Percentiles rank a stretch among this genome's conserved stretches.
Conservation (phyloP, 192 early-diverging fungal genomes). For the Gaertneriomyces sp. region DNA sequence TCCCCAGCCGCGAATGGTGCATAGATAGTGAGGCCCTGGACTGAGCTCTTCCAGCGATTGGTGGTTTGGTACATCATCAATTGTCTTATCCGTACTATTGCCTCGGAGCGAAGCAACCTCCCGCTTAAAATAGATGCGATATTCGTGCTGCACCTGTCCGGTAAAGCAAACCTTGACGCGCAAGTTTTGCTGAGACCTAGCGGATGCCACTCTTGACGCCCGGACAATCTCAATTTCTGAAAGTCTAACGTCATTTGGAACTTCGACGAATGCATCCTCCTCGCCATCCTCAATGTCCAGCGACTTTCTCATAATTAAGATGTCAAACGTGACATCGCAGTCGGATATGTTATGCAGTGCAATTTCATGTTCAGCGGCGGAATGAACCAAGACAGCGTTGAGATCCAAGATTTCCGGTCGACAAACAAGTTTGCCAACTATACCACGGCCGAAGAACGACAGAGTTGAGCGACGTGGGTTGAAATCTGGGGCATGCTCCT, state of each 20-base stretch:
- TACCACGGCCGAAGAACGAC: constrained; percentile 44
- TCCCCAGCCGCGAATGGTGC: constrained; percentile 40
- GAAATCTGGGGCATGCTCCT: constrained; percentile 17
- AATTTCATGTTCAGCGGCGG: constrained; percentile 46
- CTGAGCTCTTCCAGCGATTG: no score
- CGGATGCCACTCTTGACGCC: constrained; percentile 29
- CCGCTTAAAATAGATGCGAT: constrained; percentile 37
- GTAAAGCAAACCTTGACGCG: constrained; percentile 41
- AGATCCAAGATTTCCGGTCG: constrained; percentile 41
- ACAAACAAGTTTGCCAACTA: constrained; percentile 32
- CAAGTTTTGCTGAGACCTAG: constrained; percentile 46
- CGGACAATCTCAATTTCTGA: constrained; percentile 44
- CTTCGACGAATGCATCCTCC: constrained; percentile 4
- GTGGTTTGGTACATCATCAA: no score
- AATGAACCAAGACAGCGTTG: constrained; percentile 51
- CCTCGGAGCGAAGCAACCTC: constrained; percentile 11
- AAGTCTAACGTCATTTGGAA: constrained; percentile 19
- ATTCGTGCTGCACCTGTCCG: constrained; percentile 36
- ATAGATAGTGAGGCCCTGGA: constrained; percentile 22
- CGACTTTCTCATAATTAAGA: constrained; percentile 7
- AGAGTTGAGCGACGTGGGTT: constrained; percentile 34
- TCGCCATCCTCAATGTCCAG: neutral
- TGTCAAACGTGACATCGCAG: constrained; percentile 50
- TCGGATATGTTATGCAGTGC: constrained; percentile 45
- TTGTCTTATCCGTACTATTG: no score